Conservation (phyloP, 2,329 filamentous ascomycete genomes). For the Calycina herbarum region DNA sequence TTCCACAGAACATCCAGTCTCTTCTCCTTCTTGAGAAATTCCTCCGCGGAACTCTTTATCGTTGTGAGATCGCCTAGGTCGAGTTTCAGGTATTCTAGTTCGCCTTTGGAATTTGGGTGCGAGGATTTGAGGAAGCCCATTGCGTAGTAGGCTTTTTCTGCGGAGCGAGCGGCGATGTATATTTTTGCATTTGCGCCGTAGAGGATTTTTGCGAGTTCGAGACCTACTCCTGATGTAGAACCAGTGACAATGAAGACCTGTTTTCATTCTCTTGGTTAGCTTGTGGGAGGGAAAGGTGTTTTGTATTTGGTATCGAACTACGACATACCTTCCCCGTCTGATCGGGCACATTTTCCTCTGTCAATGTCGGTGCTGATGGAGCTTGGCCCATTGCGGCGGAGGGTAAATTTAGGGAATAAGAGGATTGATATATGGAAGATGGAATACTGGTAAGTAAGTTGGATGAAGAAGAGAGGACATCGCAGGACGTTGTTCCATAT, state of each 20-base stretch:
- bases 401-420: background rate
- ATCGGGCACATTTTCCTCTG: slow-evolving; percentile 12
- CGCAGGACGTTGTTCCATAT: background rate
- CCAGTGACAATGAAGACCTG: slow-evolving; percentile 44
- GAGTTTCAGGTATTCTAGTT: slow-evolving; percentile 40
- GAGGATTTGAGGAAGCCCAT: slow-evolving; percentile 42
- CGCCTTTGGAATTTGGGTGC: slow-evolving; percentile 37
- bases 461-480: background rate
- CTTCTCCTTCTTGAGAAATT: slow-evolving; percentile 40
- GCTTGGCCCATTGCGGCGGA: slow-evolving; percentile 1
- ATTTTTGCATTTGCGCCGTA: slow-evolving; percentile 45
- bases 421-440: background rate
- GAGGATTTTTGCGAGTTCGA: slow-evolving; percentile 42
- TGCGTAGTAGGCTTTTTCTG: slow-evolving; percentile 41
- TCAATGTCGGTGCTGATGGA: slow-evolving; percentile 8
- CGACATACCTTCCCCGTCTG: slow-evolving; percentile 30
- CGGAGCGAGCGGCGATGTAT: slow-evolving; percentile 45
- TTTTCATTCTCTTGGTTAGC: background rate
- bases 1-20: slow-evolving; percentile 44
- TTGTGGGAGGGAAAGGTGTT: background rate
- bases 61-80: slow-evolving; percentile 43
- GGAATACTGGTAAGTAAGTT: background rate
- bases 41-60: slow-evolving; percentile 41
- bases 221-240: slow-evolving; percentile 42
- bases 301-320: background rate